Base-by-base conservation (phyloP, 768 basidiomycete genomes). In the Tylopilus balloui region DNA sequence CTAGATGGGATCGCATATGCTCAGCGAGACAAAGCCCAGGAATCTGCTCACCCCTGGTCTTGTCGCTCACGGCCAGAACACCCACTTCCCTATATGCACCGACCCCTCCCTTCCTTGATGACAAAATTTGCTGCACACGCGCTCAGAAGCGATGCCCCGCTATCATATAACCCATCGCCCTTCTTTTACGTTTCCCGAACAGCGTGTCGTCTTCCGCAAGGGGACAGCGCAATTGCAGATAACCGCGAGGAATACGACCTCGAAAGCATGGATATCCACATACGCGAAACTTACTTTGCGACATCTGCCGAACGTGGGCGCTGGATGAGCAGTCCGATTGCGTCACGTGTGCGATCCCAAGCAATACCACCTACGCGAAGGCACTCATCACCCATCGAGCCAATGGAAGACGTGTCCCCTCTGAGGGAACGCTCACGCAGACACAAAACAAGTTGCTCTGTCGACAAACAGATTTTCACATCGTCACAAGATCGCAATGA, bases 281-380 rank as follows among this genome's bases (percentile, higher is more conserved):
- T 67, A 38, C 78, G 75, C 42, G 69, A 73, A 50, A 80, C 79
- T 3, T 81, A 73, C 56, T 81, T 81, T 55, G 69, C 71, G 39
- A 71, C 73, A 11, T 83, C 81, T 34, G 73, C 78, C 8, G 81
- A 83, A 56, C 79, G 81, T 45, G 80, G 80, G 8, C 73, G 73
- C 47, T 82, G 80, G 80, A 70, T 71, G 53, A 77, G 68, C 48
- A 78, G 81, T 52, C 78, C 78, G 2, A 61, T 74, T 25, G 69
- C 71, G 8, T 20, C 62, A 17, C 56, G 53, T 17, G 47, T 45
- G 19, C 63, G 53, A 29, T 36, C 63, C 1, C 45, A 54, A 29
- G 31, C 37, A 0, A 55, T 46, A 42, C 55, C 35, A 54, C 60
- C 34, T 15, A 36, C 31, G 24, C 55, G 55, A 10, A 53, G 63